Base-by-base conservation (phyloP, 345 rosid species). In the Clarkia xantiana region DNA sequence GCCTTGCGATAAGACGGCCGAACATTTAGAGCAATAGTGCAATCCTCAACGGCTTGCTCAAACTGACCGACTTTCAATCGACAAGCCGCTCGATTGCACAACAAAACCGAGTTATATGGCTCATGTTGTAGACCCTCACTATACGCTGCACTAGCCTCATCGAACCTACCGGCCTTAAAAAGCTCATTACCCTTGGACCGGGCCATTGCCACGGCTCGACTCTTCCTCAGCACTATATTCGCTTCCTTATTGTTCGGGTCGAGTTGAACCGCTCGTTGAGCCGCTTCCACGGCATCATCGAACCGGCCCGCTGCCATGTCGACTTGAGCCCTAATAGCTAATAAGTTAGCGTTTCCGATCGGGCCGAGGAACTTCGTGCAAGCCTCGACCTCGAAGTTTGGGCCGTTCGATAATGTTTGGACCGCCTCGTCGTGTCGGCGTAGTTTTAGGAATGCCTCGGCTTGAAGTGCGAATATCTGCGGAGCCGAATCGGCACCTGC, bases 401-500 rank as follows among this genome's bases (percentile, higher is more conserved):
- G 90, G 61, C 82, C 75, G 9, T 18, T 72, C 16, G 46, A 52
- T 72, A 82, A 60, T 61, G 74, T 65, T 14, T 75, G 79, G 14
- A 71, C 82, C 0, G 99, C 99, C 17, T 84, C 88, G 62, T 87
- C 81, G 63, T 87, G 90, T 65, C 71, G 80, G 23, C 71, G 75
- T 1, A 80, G 71, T 68, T 71, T 93, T 60, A 93, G 41, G 45
- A 76, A 66, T 0, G 97, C 99, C 76, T 93, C 99, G 14, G 94
- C 90, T 84, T 80, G 84, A 64, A 93, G 71, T 47, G 99, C 76
- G 65, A 69, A 84, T 7, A 93, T 82, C 77, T 76, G 96, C 4
- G 84, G 86, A 3, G 95, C 95, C 20, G 97, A 84, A 80, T 84
- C 95, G 47, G 94, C 90, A 52, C 95, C 94, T 0, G 67, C 63